Conservation (phyloP, 2,329 filamentous ascomycete species). For the Botrytis fragariae region DNA sequence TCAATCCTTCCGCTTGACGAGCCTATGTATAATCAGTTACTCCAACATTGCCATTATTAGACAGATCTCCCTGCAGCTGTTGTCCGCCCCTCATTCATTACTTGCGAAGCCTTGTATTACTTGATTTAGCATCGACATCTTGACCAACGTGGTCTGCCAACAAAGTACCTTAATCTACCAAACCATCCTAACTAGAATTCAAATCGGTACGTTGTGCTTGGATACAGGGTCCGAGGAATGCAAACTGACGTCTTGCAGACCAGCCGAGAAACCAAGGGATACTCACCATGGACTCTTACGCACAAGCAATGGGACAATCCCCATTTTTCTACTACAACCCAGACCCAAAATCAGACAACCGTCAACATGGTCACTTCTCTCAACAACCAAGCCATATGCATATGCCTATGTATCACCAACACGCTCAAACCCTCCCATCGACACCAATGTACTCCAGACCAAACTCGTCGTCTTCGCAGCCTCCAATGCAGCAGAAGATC, state of each 20-base stretch:
- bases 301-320: conserved; percentile 65
- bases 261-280: conserved; percentile 21
- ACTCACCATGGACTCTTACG: conserved; percentile 38
- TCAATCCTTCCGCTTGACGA: conserved; percentile 23
- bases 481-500: conserved; percentile 39
- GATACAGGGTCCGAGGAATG: conserved; percentile 21
- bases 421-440: conserved; percentile 57
- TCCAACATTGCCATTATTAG: conserved; percentile 36
- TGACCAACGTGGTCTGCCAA: conserved; percentile 19
- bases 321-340: conserved; percentile 87
- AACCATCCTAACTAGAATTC: conserved; percentile 17
- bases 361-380: conserved; percentile 74
- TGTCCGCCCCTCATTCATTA: conserved; percentile 42
- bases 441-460: conserved; percentile 65
- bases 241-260: conserved; percentile 32
- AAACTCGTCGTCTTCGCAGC: conserved; percentile 63
- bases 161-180: conserved; percentile 27
- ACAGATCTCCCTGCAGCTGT: conserved; percentile 38
- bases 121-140: conserved; percentile 24
- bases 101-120: conserved; percentile 25
- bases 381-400: conserved; percentile 52
- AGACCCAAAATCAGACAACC: conserved; percentile 68
- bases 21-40: conserved; percentile 39
- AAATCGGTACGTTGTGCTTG: conserved; percentile 27
- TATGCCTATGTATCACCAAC: conserved; percentile 49